Evolutionary conservation across 1,284 basidiomycete species (phyloP), one percentile per base, ranked within the genome.

Genomic region (Inonotus hispidus): DNA sequence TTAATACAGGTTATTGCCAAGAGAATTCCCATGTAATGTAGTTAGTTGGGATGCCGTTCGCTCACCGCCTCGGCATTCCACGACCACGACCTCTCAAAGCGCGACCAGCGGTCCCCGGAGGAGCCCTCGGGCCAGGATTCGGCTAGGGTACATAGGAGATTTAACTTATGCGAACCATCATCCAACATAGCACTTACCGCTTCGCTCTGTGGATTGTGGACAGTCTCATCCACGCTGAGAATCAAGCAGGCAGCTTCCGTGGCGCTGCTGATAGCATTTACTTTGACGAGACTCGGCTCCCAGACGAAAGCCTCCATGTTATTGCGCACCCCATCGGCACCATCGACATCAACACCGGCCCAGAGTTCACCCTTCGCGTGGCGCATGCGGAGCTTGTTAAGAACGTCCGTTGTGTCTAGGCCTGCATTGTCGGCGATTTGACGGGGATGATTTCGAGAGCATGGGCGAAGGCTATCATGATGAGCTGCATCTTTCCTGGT

Each of bases 371-470:
- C 93, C 63, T 87, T 85, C 0, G 94, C 94, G 71, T 99, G 96
- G 69, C 90, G 88, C 94, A 98, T 98, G 62, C 97, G 88, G 60
- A 99, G 83, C 73, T 98, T 95, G 80, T 99, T 99, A 63, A 99
- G 80, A 58, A 99, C 85, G 71, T 99, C 97, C 11, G 96, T 99
- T 1, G 96, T 96, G 75, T 99, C 97, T 39, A 99, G 81, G 19
- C 97, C 97, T 19, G 97, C 97, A 70, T 99, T 99, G 76, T 99
- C 96, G 71, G 93, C 97, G 65, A 99, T 95, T 73, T 99, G 96
- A 45, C 97, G 89, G 97, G 97, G 70, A 99, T 98, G 68, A 96
- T 87, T 74, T 99, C 97, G 56, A 99, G 84, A 0, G 96, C 91
- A 74, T 97, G 98, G 63, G 97, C 97, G 70, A 98, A 98, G 0